Conservation (phyloP, 2,329 filamentous ascomycete species). For the Clarireedia sp. region DNA sequence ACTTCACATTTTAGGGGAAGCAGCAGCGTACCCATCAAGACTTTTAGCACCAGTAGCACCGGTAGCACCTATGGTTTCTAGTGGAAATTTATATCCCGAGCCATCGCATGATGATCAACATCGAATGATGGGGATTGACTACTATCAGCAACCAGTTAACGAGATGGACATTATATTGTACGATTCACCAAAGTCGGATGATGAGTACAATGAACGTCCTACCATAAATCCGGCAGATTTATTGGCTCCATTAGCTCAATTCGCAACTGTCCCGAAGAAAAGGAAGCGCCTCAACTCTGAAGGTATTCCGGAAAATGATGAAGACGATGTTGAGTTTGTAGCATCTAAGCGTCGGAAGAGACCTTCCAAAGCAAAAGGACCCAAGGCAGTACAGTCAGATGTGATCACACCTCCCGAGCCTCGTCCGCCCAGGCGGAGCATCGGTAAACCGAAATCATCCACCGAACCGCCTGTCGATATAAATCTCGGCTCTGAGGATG, state of each 20-base stretch:
- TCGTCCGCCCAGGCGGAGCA: conserved; percentile 17
- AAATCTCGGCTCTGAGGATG: conserved; percentile 2
- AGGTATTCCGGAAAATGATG: conserved; percentile 15
- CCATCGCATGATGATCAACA: conserved; percentile 17
- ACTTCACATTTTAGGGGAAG: conserved; percentile 1
- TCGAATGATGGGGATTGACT: conserved; percentile 27
- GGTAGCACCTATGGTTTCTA: conserved; percentile 15
- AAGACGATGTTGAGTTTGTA: conserved; percentile 24
- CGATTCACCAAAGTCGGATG: conserved; percentile 20
- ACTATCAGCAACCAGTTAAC: conserved; percentile 24
- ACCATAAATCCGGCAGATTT: conserved; percentile 23
- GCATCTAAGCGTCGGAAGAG: conserved; percentile 21
- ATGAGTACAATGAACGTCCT: conserved; percentile 7
- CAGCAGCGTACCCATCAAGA: conserved; percentile 18
- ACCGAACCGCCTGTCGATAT: conserved; percentile 21
- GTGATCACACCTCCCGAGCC: conserved; percentile 11
- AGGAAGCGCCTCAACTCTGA: conserved; percentile 13
- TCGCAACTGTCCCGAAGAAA: conserved; percentile 16
- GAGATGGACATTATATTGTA: conserved; percentile 27
- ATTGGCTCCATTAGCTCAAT: conserved; percentile 13
- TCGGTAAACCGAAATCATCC: conserved; percentile 17
- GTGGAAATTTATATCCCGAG: conserved; percentile 19
- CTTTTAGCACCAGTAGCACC: conserved; percentile 19
- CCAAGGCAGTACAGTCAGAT: neutral
- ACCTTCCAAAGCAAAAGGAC: conserved; percentile 12